Evolutionary conservation across 148 eudicot species (phyloP), one percentile per base, ranked within the genome.

Genomic region (Rhododendron griersonianum): DNA sequence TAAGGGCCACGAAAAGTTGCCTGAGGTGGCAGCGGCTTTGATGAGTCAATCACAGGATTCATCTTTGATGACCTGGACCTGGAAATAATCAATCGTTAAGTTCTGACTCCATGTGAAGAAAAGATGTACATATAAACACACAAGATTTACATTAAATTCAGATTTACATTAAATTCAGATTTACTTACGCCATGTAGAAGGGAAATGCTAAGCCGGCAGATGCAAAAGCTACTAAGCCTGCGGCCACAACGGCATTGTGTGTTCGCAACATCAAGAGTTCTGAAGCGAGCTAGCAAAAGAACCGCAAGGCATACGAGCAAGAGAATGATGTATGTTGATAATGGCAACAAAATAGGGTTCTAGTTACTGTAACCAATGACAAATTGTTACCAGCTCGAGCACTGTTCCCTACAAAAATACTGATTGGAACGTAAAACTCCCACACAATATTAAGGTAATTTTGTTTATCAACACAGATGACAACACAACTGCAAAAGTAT

Each of bases 1-100:
- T 96, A 96, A 80, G 99, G 99, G 73, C 99, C 99, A 85, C 99
- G 90, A 76, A 96, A 96, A 87, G 99, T 96, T 47, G 99, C 99
- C 86, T 96, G 99, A 25, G 99, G 99, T 67, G 99, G 98, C 81
- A 96, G 90, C 69, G 99, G 89, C 94, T 94, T 96, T 81, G 99
- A 91, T 9, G 98, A 95, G 87, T 96, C 98, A 75, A 96, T 96
- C 84, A 96, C 93, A 16, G 99, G 99, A 71, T 90, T 91, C 85
- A 90, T 83, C 88, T 86, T 91, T 23, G 96, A 91, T 78, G 98
- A 95, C 81, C 86, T 90, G 37, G 91, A 69, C 57, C 99, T 96
- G 92, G 15, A 89, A 51, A 61, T 74, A 86, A 82, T 21, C 82
- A 41, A 41, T 47, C 9, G 81, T 55, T 35, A 37, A 33, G 19